phyloP scores from a whole-genome alignment of 306 rosid genomes.

The Cicer cuneatum region DNA sequence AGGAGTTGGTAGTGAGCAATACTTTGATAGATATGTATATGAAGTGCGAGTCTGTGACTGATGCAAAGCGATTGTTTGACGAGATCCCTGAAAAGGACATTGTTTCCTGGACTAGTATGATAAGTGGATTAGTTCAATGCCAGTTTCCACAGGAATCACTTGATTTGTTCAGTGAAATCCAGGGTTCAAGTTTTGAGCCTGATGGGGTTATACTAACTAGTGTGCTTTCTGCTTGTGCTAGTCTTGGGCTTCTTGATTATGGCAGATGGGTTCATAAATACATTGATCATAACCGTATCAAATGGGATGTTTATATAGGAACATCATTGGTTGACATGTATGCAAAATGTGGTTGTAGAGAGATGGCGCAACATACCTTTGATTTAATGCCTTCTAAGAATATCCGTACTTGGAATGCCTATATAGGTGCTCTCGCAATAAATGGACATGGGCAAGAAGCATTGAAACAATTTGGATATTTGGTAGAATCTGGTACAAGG shows the following conservation, averaged over 20 bases:
- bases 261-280: slow-evolving; percentile 81
- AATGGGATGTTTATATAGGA: slow-evolving; percentile 72
- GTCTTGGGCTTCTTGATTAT: slow-evolving; percentile 72
- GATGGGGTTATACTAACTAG: slow-evolving; percentile 68
- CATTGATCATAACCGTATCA: slow-evolving; percentile 60
- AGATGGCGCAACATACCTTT: slow-evolving; percentile 62
- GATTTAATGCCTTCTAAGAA: slow-evolving; percentile 61
- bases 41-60: slow-evolving; percentile 64
- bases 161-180: slow-evolving; percentile 68
- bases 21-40: slow-evolving; percentile 74
- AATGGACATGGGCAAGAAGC: slow-evolving; percentile 69
- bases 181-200: slow-evolving; percentile 54
- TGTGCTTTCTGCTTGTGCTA: slow-evolving; percentile 80
- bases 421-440: slow-evolving; percentile 71
- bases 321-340: slow-evolving; percentile 83
- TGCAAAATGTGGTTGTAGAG: slow-evolving; percentile 72
- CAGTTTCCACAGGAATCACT: slow-evolving; percentile 65
- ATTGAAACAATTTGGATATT: slow-evolving; percentile 56
- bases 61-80: slow-evolving; percentile 62
- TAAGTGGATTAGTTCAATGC: slow-evolving; percentile 74
- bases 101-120: slow-evolving; percentile 75
- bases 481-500: slow-evolving; percentile 59
- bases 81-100: slow-evolving; percentile 68
- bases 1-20: slow-evolving; percentile 64
- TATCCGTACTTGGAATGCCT: slow-evolving; percentile 78